Conservation (phyloP, 1,284 basidiomycete species). For the Apiotrichum siamense region DNA sequence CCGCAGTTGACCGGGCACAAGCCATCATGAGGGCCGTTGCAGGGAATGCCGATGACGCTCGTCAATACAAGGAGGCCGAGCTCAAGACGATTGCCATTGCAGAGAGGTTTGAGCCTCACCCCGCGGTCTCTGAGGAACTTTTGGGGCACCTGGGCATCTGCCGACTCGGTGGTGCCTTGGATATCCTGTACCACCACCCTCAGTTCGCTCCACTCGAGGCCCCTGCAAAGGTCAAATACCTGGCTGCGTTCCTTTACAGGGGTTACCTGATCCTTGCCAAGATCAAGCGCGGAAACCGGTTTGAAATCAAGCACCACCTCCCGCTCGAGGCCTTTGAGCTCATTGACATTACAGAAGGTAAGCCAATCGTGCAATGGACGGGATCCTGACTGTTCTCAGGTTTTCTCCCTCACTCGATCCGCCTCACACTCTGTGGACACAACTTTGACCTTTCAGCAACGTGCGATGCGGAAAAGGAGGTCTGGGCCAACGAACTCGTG, state of each 20-base stretch:
- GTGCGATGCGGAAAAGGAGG: conserved; percentile 68
- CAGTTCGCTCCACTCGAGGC: conserved; percentile 40
- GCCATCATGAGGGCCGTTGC: conserved; percentile 57
- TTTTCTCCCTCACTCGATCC: conserved; percentile 70
- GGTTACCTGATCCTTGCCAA: conserved; percentile 83
- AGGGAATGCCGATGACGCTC: conserved; percentile 54
- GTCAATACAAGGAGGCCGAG: conserved; percentile 56
- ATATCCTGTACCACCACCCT: conserved; percentile 65
- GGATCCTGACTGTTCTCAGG: conserved; percentile 50
- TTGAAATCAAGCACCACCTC: conserved; percentile 83
- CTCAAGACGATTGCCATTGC: conserved; percentile 63
- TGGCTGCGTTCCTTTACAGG: conserved; percentile 78
- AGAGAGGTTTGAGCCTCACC: conserved; percentile 56
- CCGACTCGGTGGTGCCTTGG: conserved; percentile 70
- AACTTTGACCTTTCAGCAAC: conserved; percentile 76
- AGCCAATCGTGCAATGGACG: conserved; percentile 30
- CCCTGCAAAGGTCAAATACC: conserved; percentile 69
- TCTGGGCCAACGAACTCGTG: conserved; percentile 68
- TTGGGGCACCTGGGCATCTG: conserved; percentile 65
- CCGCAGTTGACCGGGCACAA: conserved; percentile 37
- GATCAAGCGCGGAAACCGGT: conserved; percentile 67
- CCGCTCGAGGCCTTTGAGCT: conserved; percentile 64
- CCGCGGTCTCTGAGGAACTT: conserved; percentile 51
- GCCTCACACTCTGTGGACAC: conserved; percentile 60
- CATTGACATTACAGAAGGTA: conserved; percentile 62